Conservation (phyloP, 768 basidiomycete genomes). For the Naganishia friedmannii region DNA sequence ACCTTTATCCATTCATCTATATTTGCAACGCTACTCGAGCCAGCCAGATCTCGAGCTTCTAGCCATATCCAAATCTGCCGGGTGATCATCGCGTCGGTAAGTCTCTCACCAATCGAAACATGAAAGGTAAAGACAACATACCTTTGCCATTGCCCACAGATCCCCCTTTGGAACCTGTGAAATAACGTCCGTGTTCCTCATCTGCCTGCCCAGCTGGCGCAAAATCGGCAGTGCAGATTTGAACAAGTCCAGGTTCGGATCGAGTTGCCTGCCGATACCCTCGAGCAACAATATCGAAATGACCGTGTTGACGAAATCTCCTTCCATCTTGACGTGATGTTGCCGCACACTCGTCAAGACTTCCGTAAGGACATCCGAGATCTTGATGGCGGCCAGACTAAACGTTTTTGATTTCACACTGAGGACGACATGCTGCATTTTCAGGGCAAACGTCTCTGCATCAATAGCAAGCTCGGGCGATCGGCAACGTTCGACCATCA, state of each 20-base stretch:
- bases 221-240: constrained; percentile 92
- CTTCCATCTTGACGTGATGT: constrained; percentile 98
- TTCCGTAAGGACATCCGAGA: constrained; percentile 85
- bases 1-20: constrained; percentile 86
- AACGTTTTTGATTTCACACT: constrained; percentile 95
- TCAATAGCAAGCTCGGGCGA: constrained; percentile 86
- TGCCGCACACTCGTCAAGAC: constrained; percentile 79
- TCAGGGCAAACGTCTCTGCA: constrained; percentile 89
- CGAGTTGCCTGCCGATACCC: constrained; percentile 90
- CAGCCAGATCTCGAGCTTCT: constrained; percentile 82
- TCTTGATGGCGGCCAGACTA: constrained; percentile 92
- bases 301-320: constrained; percentile 96
- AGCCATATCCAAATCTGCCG: constrained; percentile 84
- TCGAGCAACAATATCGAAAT: constrained; percentile 88
- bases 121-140: constrained; percentile 48
- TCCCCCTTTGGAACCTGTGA: constrained; percentile 66
- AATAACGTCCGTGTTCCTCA: constrained; percentile 70
- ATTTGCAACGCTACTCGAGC: constrained; percentile 68
- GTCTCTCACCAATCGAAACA: not conserved
- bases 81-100: constrained; percentile 24
- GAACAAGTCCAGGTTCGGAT: constrained; percentile 89
- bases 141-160: constrained; percentile 84
- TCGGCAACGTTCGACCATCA: constrained; percentile 94
- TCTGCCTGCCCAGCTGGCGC: constrained; percentile 83
- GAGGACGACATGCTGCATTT: constrained; percentile 94